Base-by-base conservation (phyloP, 2,329 filamentous ascomycete genomes). In the Claviceps spartinae region DNA sequence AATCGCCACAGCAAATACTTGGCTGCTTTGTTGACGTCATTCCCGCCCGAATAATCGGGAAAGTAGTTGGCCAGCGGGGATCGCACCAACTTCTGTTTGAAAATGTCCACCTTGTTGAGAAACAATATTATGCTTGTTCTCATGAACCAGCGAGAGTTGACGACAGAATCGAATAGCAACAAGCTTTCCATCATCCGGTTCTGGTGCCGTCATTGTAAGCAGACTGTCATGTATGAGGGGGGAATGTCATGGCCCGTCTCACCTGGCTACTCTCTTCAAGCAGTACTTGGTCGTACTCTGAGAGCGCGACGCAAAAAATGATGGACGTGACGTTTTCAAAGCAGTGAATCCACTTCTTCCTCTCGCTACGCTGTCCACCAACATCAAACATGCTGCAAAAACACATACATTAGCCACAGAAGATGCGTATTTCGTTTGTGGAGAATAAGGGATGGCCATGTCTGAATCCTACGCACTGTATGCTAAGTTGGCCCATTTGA, bases 311-410 rank as follows among this genome's bases (percentile, higher is more conserved):
- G 65, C 93, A 98, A 71, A 98, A 98, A 60, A 98, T 98, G 68
- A 98, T 98, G 4, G 93, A 97, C 44, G 93, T 98, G 62, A 98
- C 93, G 62, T 97, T 97, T 69, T 98, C 93, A 68, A 98, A 98
- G 73, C 93, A 98, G 72, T 98, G 93, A 65, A 98, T 98, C 93
- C 93, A 98, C 73, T 98, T 98, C 76, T 98, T 98, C 56, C 93
- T 81, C 71, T 98, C 93, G 68, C 91, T 97, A 65, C 93, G 78
- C 70, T 98, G 93, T 24, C 93, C 93, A 56, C 93, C 93, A 4
- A 98, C 93, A 67, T 98, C 93, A 65, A 98, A 98, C 93, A 98
- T 98, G 73, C 91, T 97, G 64, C 24, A 50, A 43, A 48, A 97
- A 64, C 24, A 50, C 43, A 48, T 13, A 40, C 2, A 55, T 65